These are phyloP conservation scores for Candida xyloterini DNA, from an alignment of 805 yeast genomes.

Conservation along the genomic window DNA sequence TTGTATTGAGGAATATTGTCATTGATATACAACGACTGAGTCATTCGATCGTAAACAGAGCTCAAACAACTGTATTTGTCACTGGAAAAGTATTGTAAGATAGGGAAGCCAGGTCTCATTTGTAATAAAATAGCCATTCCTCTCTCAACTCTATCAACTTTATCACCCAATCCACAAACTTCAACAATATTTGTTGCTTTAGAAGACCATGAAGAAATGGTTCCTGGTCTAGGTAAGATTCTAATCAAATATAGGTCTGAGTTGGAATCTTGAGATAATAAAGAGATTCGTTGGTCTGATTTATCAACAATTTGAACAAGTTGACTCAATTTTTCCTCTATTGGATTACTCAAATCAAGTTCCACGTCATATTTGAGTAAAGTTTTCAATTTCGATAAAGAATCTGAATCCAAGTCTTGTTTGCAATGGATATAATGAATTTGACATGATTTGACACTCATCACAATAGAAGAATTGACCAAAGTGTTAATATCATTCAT, in stretches of 20 bases:
- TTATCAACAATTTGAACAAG: constrained; percentile 31
- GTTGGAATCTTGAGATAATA: constrained; percentile 26
- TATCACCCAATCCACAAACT: constrained; percentile 76
- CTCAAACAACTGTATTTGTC: constrained; percentile 54
- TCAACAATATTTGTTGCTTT: constrained; percentile 94
- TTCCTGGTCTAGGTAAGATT: constrained; percentile 88
- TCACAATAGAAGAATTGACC: constrained; percentile 64
- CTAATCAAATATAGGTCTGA: constrained; percentile 59
- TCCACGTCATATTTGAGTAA: constrained; percentile 74
- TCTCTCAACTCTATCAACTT: constrained; percentile 83
- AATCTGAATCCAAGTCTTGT: constrained; percentile 38
- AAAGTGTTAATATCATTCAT: constrained; percentile 68
- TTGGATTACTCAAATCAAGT: constrained; percentile 48
- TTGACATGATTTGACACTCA: constrained; percentile 67
- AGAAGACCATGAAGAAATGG: constrained; percentile 98
- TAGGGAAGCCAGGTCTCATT: constrained; percentile 68
- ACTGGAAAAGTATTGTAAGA: constrained; percentile 50
- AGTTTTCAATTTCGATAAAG: constrained; percentile 48
- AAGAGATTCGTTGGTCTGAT: constrained; percentile 11
- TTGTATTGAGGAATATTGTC: constrained; percentile 59
- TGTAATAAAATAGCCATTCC: constrained; percentile 75
- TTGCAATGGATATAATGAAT: constrained; percentile 76
- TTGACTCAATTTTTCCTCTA: constrained; percentile 19
- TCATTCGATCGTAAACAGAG: constrained; percentile 90
- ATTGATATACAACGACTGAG: constrained; percentile 62